Conservation (phyloP, 1,284 basidiomycete genomes). For the Fomitopsis schrenkii region DNA sequence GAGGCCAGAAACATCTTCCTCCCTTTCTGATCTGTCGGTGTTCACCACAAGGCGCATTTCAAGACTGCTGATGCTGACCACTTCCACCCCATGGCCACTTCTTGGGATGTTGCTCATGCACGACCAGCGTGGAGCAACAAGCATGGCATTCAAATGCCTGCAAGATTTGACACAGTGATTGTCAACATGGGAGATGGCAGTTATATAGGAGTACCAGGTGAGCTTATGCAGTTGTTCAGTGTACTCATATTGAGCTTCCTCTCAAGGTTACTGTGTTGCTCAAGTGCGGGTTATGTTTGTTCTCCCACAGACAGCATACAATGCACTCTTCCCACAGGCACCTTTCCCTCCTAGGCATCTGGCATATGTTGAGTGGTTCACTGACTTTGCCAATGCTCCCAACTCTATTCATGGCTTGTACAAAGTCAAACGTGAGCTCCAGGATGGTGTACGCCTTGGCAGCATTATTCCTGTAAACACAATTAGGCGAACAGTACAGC, state of each 20-base stretch:
- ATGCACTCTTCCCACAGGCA: slow-evolving; percentile 8
- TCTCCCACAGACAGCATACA: not conserved
- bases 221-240: no score
- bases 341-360: slow-evolving; percentile 15
- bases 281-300: slow-evolving; percentile 16
- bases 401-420: slow-evolving; percentile 12
- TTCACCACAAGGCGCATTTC: no score
- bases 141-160: no score
- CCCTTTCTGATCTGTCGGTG: no score
- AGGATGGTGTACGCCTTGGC: slow-evolving; percentile 14
- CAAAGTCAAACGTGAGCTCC: slow-evolving; percentile 12
- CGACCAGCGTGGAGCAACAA: no score
- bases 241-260: not conserved
- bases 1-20: no score
- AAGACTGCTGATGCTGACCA: no score
- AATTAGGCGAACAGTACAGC: slow-evolving; percentile 27
- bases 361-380: slow-evolving; percentile 32
- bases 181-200: no score
- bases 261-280: slow-evolving; percentile 14
- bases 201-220: no score
- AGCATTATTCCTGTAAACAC: slow-evolving; percentile 20
- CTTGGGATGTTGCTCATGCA: no score
- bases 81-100: no score
- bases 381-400: slow-evolving; percentile 11
- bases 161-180: no score